Conservation (phyloP, 1,284 basidiomycete species). For the Cryptococcus sp. region DNA sequence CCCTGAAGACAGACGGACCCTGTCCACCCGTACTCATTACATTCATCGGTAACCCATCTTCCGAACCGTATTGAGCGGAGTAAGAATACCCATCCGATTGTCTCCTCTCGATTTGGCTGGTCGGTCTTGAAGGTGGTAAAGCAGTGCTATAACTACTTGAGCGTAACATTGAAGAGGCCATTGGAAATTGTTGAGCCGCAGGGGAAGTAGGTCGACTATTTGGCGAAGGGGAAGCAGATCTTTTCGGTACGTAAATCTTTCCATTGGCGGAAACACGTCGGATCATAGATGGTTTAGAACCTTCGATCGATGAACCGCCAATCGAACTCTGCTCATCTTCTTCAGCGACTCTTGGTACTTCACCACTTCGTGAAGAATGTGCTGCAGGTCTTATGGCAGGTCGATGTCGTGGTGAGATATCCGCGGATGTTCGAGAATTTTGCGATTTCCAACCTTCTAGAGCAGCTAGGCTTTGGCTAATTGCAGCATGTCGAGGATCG, state of each 20-base stretch:
- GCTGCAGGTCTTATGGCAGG: slow-evolving; percentile 9
- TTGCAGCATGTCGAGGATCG: slow-evolving; percentile 23
- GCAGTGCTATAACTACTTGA: no score
- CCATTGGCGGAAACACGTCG: slow-evolving; percentile 24
- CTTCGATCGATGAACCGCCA: neutral
- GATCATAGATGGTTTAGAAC: slow-evolving; percentile 8
- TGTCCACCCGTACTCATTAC: slow-evolving; percentile 20
- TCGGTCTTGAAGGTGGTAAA: neutral
- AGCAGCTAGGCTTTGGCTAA: slow-evolving; percentile 33
- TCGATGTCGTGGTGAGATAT: slow-evolving; percentile 1
- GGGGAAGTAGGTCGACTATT: neutral
- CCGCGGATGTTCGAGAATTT: slow-evolving; percentile 1
- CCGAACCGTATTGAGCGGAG: neutral
- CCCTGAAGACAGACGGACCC: slow-evolving; percentile 19
- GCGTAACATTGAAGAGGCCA: neutral
- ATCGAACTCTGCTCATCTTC: slow-evolving; percentile 21
- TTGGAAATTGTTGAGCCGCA: neutral
- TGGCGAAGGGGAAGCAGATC: slow-evolving; percentile 23
- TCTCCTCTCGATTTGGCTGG: slow-evolving; percentile 19
- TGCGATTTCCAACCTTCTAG: slow-evolving; percentile 25
- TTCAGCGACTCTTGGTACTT: slow-evolving; percentile 16
- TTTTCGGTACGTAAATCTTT: slow-evolving; percentile 35
- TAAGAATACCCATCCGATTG: slow-evolving; percentile 27
- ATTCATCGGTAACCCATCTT: slow-evolving; percentile 16
- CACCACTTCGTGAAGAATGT: slow-evolving; percentile 11